phyloP scores from a whole-genome alignment of 805 yeast genomes.

The Zygosaccharomyces lentus region DNA sequence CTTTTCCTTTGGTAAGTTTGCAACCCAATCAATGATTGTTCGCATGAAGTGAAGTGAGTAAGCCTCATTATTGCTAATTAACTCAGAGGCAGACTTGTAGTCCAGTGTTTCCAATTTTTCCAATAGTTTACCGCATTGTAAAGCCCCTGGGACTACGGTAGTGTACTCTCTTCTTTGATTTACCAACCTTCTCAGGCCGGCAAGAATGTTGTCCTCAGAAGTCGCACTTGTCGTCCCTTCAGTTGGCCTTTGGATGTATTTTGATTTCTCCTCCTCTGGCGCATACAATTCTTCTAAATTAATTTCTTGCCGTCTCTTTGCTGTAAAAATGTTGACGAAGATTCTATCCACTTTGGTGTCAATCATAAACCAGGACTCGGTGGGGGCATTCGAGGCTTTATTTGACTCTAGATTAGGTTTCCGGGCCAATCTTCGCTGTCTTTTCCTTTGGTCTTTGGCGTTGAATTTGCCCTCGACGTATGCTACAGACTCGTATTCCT shows the following conservation, averaged over 20 bases:
- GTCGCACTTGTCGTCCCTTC: constrained; percentile 2
- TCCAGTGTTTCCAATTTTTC: constrained; percentile 12
- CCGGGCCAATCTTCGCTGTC: constrained; percentile 48
- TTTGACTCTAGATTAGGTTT: constrained; percentile 53
- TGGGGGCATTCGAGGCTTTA: constrained; percentile 31
- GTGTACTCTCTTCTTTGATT: constrained; percentile 28
- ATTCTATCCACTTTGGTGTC: constrained; percentile 62
- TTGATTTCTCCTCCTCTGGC: constrained; percentile 37
- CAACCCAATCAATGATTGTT: constrained; percentile 10
- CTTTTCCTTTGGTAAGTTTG: constrained; percentile 4
- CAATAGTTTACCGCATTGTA: constrained; percentile 3
- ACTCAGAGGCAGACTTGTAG: constrained; percentile 12
- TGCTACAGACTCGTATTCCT: constrained; percentile 43
- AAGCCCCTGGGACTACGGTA: constrained; percentile 13
- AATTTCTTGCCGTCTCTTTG: constrained; percentile 59
- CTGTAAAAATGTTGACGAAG: constrained; percentile 68
- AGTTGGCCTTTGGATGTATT: constrained; percentile 11
- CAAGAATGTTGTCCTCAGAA: constrained; percentile 25
- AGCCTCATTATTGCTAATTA: constrained; percentile 1
- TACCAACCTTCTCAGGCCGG: constrained; percentile 29
- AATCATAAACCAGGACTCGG: constrained; percentile 79
- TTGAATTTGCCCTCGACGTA: constrained; percentile 69
- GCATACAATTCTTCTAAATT: constrained; percentile 71
- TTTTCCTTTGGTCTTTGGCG: constrained; percentile 48
- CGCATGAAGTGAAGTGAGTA: constrained; percentile 9